Conservation (phyloP, 306 rosid genomes). For the Lablab purpureus region DNA sequence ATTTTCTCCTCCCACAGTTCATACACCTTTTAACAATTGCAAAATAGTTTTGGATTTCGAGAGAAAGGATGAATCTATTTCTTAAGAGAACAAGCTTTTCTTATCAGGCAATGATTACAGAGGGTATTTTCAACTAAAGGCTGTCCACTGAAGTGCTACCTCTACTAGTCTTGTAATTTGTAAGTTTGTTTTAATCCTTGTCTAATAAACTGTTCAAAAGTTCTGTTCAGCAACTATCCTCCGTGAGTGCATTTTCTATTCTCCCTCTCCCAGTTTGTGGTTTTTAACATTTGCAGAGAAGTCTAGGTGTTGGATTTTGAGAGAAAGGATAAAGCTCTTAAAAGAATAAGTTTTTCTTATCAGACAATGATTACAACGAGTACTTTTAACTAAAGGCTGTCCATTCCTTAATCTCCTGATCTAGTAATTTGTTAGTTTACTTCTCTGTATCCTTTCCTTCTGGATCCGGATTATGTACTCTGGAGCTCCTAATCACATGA, state of each 20-base stretch:
- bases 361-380: not conserved
- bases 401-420: not conserved
- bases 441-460: too few species aligned
- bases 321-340: not conserved
- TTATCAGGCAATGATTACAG: not conserved
- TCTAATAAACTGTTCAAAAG: not conserved
- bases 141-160: not conserved
- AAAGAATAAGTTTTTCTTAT: not conserved
- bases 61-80: not conserved
- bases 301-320: not conserved
- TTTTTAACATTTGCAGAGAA: not conserved
- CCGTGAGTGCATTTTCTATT: not conserved
- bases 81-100: not conserved
- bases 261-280: not conserved
- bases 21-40: not conserved
- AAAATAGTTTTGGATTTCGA: not conserved
- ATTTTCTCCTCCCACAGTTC: not conserved
- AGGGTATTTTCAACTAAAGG: not conserved
- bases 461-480: too few species aligned
- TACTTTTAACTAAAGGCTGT: not conserved
- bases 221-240: not conserved
- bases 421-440: too few species aligned
- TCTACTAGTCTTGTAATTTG: too few species aligned
- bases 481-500: too few species aligned
- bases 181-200: too few species aligned